Percentiles rank a stretch among this genome's conserved stretches.
These are phyloP conservation scores for Prunus yedoensis DNA, from an alignment of 331 rosid species.

Conservation along the genomic window DNA sequence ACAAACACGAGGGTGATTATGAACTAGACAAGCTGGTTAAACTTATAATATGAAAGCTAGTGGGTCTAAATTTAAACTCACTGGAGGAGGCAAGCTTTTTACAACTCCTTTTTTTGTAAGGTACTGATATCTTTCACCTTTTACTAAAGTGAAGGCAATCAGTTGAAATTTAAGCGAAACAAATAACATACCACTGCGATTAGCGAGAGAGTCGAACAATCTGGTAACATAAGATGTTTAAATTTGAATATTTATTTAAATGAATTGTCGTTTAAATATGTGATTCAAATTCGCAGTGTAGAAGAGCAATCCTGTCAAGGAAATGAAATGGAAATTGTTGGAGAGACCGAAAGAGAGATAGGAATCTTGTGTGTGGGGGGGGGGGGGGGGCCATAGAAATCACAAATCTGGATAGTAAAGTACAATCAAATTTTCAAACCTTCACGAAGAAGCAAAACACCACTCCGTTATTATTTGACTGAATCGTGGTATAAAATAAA, in stretches of 20 bases:
- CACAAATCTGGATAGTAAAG: conserved; percentile 12
- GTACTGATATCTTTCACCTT: neutral
- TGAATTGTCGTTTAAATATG: too few relatives aligned
- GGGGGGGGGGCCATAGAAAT: conserved; percentile 41
- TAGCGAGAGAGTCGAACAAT: too few relatives aligned
- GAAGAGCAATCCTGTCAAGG: too few relatives aligned
- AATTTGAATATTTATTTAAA: too few relatives aligned
- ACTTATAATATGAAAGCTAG: neutral
- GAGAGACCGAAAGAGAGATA: neutral
- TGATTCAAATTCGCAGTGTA: too few relatives aligned
- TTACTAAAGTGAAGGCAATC: neutral
- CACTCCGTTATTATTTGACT: neutral
- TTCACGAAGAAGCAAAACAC: conserved; percentile 28
- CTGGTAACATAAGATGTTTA: too few relatives aligned
- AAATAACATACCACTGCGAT: neutral
- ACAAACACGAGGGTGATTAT: neutral
- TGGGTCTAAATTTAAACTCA: neutral
- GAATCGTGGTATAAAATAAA: neutral
- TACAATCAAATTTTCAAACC: conserved; percentile 18
- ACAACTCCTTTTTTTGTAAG: neutral
- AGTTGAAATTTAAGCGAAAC: neutral
- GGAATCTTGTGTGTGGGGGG: neutral
- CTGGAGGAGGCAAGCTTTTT: neutral
- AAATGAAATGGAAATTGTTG: too few relatives aligned
- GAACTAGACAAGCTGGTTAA: neutral